A percentile compares a stretch with the other conserved stretches of the same genome.
Evolutionary conservation across 768 basidiomycete species (phyloP).

Genomic region (Chalciporus chontae): DNA sequence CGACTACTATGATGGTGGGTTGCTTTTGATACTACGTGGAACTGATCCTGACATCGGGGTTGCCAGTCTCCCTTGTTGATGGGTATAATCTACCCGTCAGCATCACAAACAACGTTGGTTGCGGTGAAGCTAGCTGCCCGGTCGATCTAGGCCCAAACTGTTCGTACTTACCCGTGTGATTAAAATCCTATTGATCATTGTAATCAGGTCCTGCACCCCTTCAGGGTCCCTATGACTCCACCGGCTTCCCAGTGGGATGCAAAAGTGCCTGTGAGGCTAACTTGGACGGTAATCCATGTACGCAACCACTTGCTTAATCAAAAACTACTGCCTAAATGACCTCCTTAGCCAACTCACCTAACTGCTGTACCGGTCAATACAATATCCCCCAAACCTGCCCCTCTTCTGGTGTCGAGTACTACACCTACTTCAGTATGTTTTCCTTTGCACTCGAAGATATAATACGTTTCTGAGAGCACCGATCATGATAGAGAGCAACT

Average conservation of each 20-base stretch:
- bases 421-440: slow-evolving; percentile 45
- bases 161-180: slow-evolving; percentile 19
- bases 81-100: slow-evolving; percentile 61
- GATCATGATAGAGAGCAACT: slow-evolving; percentile 34
- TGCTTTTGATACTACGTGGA: neutral
- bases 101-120: slow-evolving; percentile 54
- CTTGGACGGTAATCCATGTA: slow-evolving; percentile 33
- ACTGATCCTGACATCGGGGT: neutral
- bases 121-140: slow-evolving; percentile 52
- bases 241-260: slow-evolving; percentile 58
- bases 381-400: slow-evolving; percentile 56
- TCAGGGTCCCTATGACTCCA: slow-evolving; percentile 49
- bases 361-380: slow-evolving; percentile 62
- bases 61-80: slow-evolving; percentile 59
- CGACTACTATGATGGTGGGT: slow-evolving; percentile 61
- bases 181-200: neutral
- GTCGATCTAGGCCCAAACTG: slow-evolving; percentile 62
- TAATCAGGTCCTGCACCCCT: slow-evolving; percentile 46
- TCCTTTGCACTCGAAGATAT: neutral
- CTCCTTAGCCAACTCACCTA: slow-evolving; percentile 48
- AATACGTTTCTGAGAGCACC: slow-evolving; percentile 1
- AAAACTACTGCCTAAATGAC: neutral
- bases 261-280: slow-evolving; percentile 51
- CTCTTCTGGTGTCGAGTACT: slow-evolving; percentile 38
- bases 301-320: neutral